Evolutionary conservation across 805 yeast species (phyloP).

Genomic region (Babjeviella inositovora): DNA sequence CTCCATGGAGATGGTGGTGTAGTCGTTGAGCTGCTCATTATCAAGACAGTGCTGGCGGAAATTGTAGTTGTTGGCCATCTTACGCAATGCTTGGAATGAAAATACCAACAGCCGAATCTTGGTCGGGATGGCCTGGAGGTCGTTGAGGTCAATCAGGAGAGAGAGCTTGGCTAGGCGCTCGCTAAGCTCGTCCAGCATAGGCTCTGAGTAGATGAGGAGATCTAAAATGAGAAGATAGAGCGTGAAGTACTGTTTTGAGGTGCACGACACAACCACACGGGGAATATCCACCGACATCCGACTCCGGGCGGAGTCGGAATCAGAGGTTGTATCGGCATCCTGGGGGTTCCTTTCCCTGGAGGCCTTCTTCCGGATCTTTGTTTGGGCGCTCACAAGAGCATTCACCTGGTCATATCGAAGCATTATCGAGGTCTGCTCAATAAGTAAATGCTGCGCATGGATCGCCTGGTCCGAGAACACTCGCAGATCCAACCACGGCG

Average conservation of each 20-base stretch:
- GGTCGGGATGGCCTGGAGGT: slow-evolving; percentile 28
- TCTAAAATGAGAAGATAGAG: slow-evolving; percentile 47
- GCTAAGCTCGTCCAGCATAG: slow-evolving; percentile 37
- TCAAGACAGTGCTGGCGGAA: slow-evolving; percentile 31
- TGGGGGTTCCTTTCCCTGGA: slow-evolving; percentile 1
- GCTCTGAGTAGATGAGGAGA: slow-evolving; percentile 60
- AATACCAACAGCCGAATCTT: slow-evolving; percentile 32
- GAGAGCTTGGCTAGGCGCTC: slow-evolving; percentile 51
- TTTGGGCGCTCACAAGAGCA: slow-evolving; percentile 11
- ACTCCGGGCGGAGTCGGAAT: slow-evolving; percentile 8
- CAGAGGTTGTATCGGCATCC: not conserved
- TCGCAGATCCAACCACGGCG: slow-evolving; percentile 79
- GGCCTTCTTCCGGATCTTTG: slow-evolving; percentile 5
- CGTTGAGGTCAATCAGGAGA: slow-evolving; percentile 56
- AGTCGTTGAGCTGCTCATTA: slow-evolving; percentile 28
- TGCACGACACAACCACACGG: slow-evolving; percentile 45
- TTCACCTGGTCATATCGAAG: slow-evolving; percentile 41
- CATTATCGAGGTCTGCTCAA: slow-evolving; percentile 48
- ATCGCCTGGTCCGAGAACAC: slow-evolving; percentile 38
- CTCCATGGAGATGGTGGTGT: slow-evolving; percentile 19
- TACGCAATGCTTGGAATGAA: slow-evolving; percentile 21
- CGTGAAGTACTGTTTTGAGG: slow-evolving; percentile 59
- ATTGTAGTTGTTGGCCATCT: slow-evolving; percentile 26
- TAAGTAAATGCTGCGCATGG: slow-evolving; percentile 30
- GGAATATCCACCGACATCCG: slow-evolving; percentile 54